Base-by-base conservation (phyloP, 192 early-diverging fungal species). In the Podochytrium sp. region DNA sequence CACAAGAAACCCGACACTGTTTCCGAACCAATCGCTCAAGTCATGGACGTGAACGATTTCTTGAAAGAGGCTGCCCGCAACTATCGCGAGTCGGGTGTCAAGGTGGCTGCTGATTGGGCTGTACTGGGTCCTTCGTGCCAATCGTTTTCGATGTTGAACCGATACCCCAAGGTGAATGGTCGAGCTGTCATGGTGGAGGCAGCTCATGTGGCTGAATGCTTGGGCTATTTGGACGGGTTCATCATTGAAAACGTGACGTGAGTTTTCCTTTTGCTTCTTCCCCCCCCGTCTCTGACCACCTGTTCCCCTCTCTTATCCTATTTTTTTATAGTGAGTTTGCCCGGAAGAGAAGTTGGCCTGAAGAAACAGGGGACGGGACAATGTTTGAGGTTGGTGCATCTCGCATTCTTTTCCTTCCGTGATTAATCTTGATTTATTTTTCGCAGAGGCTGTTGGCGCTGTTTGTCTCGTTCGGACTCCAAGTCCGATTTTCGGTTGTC, bases 161-260 rank as follows among this genome's bases (percentile, higher is more conserved):
- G 50, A 4, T 14, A 53, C 23, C 38, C 4, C 27, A 69, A 69
- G 37, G 66, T 30, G 35, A 55, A 35, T 10, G 66, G 66, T 7
- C 38, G 66, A 50, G 3, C 66, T 5, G 25, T 55, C 2, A 69
- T 69, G 51, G 51, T 69, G 5, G 66, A 69, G 14, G 30, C 55
- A 25, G 66, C 27, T 10, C 3, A 69, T 69, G 29, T 69, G 14
- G 51, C 55, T 5, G 66, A 69, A 35, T 69, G 66, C 20, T 7
- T 69, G 16, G 51, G 51, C 2, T 18, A 38, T 35, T 6, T 56
- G 35, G 34, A 25, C 0, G 30, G 12, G 18, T 50, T 69, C 1
- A 34, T 69, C 38, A 52, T 56, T 52, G 66, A 69, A 35, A 69
- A 69, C 37, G 66, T 69, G 7, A 33, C 66, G 66, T 69, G 32